Base-by-base conservation (phyloP, 768 basidiomycete genomes). In the Tricholoma flavovirens region DNA sequence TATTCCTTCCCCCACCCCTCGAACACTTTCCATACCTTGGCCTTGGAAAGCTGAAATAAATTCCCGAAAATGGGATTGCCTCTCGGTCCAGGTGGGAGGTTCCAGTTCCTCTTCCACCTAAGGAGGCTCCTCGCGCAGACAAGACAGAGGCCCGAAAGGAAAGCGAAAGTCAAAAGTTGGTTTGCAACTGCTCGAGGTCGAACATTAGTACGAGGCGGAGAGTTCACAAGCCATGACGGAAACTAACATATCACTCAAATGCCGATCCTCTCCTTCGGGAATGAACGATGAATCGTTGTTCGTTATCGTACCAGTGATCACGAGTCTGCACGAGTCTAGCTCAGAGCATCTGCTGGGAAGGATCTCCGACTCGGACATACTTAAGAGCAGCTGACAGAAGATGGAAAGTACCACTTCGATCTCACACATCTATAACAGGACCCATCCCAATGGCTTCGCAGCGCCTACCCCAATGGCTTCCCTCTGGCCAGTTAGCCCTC, bases 1-100 rank as follows among this genome's bases (percentile, higher is more conserved):
- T 60, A 64, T 35, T 52, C 15, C 17, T 52, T 19, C 51, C 55
- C 56, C 63, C 61, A 64, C 30, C 43, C 35, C 4, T 48, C 45
- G 46, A 62, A 61, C 1, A 49, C 54, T 48, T 56, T 51, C 62
- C 60, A 64, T 15, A 55, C 43, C 24, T 53, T 40, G n/a, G n/a
- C n/a, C n/a, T 53, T 49, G 2, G 57, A 54, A 6, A 64, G 32
- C 32, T 64, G 57, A 46, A 62, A 58, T 17, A 60, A 38, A 49
- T 62, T 64, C 12, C 63, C 63, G n/a, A 64, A 40, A 43, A 64
- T 30, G 6, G 58, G 43, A 19, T 55, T 46, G 1, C 63, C 63
- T 6, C 53, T 40, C 2, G 63, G 63, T 2, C 63, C 63, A 53
- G 63, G 63, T 8, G 61, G 57, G 8, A 62, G 24, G 29, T 52